These are phyloP conservation scores for Orbilia javanica DNA, from an alignment of 2,329 filamentous ascomycete species.

Conservation along the genomic window DNA sequence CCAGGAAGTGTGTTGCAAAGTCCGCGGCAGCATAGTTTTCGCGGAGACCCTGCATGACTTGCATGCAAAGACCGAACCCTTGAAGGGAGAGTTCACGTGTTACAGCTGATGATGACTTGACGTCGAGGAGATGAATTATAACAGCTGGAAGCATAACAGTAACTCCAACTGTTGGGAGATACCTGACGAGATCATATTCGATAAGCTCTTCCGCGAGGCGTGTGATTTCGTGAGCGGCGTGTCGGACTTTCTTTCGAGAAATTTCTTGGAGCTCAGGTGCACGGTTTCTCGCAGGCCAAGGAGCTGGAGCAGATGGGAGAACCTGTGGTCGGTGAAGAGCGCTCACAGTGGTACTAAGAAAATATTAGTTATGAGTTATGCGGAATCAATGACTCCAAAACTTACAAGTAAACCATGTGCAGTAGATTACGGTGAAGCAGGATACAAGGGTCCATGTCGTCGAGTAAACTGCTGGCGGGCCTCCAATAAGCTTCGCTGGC, in stretches of 20 bases:
- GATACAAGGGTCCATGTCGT: constrained; percentile 67
- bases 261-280: constrained; percentile 81
- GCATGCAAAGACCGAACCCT: constrained; percentile 92
- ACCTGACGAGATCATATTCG: constrained; percentile 78
- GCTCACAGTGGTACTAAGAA: constrained; percentile 78
- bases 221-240: constrained; percentile 87
- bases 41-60: constrained; percentile 85
- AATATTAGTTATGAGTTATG: constrained; percentile 38
- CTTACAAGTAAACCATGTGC: constrained; percentile 85
- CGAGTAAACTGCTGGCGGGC: constrained; percentile 55
- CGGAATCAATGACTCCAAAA: not conserved
- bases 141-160: constrained; percentile 92
- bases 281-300: constrained; percentile 60
- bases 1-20: constrained; percentile 94
- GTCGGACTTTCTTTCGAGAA: constrained; percentile 83
- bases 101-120: constrained; percentile 82
- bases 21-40: constrained; percentile 95
- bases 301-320: constrained; percentile 76
- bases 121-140: constrained; percentile 92
- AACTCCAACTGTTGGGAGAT: constrained; percentile 87
- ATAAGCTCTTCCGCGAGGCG: constrained; percentile 83
- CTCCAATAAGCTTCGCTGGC: constrained; percentile 67
- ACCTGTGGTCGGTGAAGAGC: constrained; percentile 93
- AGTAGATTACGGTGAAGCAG: constrained; percentile 84
- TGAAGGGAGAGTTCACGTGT: constrained; percentile 79